Base-by-base conservation (phyloP, 2,329 filamentous ascomycete genomes). In the Didymella exigua region DNA sequence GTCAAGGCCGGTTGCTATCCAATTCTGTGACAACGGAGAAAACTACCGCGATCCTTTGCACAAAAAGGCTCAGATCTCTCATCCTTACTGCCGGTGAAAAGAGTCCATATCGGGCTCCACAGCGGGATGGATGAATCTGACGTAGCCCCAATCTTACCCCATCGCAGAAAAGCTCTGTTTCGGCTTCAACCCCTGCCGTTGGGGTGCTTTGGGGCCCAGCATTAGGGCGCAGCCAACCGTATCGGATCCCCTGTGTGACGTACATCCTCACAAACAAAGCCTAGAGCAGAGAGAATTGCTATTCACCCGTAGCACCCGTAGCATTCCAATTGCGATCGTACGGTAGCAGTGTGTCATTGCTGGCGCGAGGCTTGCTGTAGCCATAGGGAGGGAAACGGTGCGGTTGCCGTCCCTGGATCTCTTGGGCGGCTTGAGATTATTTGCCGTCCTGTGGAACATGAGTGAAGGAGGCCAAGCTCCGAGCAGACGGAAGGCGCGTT, bases 111-210 rank as follows among this genome's bases (percentile, higher is more conserved):
- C 34, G 27, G 34, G n/a, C 33, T 49, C 52, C 47, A 56, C 53
- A 48, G 26, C 53, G 53, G 47, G 47, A 56, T 31, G 19, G 43
- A 50, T 36, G 19, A 38, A 47, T 50, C 34, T 55, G 52, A 47
- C 47, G 30, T 51, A 42, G n/a, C 46, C 29, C 31, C 30, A 51
- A 51, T 51, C 47, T 38, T 51, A 56, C 34, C 47, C 53, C 47
- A 47, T 47, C 37, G 42, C 24, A 45, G 23, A 24, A 34, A 41
- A 18, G 29, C n/a, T 46, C 29, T 42, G 46, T 36, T 49, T 37
- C 29, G 42, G 38, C 36, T 19, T 30, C 14, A 24, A 40, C 18
- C 37, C 47, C 36, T 47, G 53, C 48, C 24, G 11, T 31, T 51
- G 37, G 42, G 42, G 47, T 30, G 53, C 16, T 43, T 48, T 48